Evolutionary conservation across 2,329 filamentous ascomycete species (phyloP), one percentile per base, ranked within the genome.

Genomic region (Aurifilum marmelostoma): DNA sequence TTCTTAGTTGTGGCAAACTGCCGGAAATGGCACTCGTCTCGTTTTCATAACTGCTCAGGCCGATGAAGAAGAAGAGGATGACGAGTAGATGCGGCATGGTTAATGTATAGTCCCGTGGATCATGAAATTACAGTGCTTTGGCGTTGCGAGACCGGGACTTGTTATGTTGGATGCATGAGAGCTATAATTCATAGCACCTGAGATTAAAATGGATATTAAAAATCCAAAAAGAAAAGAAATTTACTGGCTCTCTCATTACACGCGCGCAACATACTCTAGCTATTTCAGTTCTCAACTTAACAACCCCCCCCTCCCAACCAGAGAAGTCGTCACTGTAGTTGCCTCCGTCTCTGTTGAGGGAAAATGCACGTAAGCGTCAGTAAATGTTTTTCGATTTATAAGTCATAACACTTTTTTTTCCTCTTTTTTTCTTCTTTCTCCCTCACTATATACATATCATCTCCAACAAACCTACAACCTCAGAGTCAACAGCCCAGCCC

Each of bases 1-100:
- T n/a, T 12, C 59, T 62, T 64, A 94, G 91, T 84, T 94, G 72
- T 94, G 91, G 92, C 91, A 93, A 89, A 91, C 91, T 50, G 85
- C 89, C 72, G 89, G 88, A 71, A 89, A 89, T 72, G 91, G 90
- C 69, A 88, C 88, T 47, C 86, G 91, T 73, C 82, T 94, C 68
- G 84, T 93, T 41, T 94, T 94, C 77, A 85, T 93, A 76, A 89
- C 87, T 41, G 83, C 84, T 24, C 83, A 82, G 68, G 84, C 87
- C 71, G 87, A 81, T 43, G 80, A 81, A 29, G 79, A 86, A 64
- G 84, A 85, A 69, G 81, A 82, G 43, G 85, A 86, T 81, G 84
- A 85, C 54, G 75, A 74, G 70, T 69, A 69, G 41, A 32, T 24
- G 29, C 11, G 54, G 29, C n/a, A 11, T 14, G n/a, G 12, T 50